Evolutionary conservation across 805 yeast species (phyloP).

Genomic region (Pichia thaimueangensis): DNA sequence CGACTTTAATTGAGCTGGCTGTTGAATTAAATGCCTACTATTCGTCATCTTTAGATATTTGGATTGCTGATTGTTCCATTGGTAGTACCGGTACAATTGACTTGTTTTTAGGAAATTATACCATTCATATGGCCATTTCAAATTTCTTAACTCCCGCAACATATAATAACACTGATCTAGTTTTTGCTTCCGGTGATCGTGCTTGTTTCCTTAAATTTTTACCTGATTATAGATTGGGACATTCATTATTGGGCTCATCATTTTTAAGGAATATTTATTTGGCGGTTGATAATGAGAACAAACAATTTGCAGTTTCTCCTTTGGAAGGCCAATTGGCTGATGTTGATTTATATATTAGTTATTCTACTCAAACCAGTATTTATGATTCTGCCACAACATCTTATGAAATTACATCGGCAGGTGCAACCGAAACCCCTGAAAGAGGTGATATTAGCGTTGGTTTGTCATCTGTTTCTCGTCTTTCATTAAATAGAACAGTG

Average conservation of each 20-base stretch:
- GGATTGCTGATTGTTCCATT: constrained; percentile 61
- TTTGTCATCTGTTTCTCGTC: background rate
- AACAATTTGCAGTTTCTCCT: constrained; percentile 40
- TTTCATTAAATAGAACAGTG: background rate
- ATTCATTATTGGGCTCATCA: constrained; percentile 50
- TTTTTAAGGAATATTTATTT: constrained; percentile 47
- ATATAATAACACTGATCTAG: constrained; percentile 31
- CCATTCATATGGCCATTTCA: constrained; percentile 43
- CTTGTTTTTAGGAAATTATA: constrained; percentile 47
- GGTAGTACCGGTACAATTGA: constrained; percentile 44
- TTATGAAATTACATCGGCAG: background rate
- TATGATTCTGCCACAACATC: background rate
- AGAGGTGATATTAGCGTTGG: no score
- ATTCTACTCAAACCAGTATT: background rate
- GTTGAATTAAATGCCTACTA: constrained; percentile 65
- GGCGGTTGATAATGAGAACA: constrained; percentile 58
- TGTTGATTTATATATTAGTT: background rate
- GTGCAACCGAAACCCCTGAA: background rate
- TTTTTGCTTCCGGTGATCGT: constrained; percentile 44
- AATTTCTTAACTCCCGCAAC: constrained; percentile 39
- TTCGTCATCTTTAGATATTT: constrained; percentile 37
- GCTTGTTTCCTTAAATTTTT: constrained; percentile 53
- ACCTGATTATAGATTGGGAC: constrained; percentile 45
- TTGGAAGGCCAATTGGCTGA: constrained; percentile 36
- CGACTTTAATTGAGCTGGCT: constrained; percentile 53